Percentiles rank a stretch among this genome's conserved stretches.
Conservation (phyloP, 257 asterid genomes). For the Salvia miltiorrhiza region DNA sequence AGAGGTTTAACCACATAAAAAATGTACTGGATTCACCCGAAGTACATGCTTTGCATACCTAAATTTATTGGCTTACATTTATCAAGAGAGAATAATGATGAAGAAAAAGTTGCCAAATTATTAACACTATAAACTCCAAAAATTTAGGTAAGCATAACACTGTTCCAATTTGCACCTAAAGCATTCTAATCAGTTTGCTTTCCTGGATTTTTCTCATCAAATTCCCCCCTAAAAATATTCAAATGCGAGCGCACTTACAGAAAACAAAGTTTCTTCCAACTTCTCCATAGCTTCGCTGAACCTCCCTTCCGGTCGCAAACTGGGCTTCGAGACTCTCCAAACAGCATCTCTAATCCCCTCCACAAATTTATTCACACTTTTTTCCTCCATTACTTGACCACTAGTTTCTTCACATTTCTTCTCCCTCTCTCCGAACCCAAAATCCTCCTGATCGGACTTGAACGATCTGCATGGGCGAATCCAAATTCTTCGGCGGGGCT, state of each 20-base stretch:
- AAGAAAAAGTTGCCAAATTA: neutral
- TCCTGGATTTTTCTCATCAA: neutral
- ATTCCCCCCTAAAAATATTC: neutral
- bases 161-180: neutral
- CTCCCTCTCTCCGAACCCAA: conserved; percentile 22
- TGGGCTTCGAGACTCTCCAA: conserved; percentile 85
- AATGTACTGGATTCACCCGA: neutral
- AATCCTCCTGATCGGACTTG: conserved; percentile 49
- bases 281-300: conserved; percentile 61
- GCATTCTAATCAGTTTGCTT: neutral
- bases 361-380: conserved; percentile 32
- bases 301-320: conserved; percentile 46
- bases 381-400: conserved; percentile 14
- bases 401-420: conserved; percentile 20
- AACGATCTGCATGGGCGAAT: conserved; percentile 62
- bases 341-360: conserved; percentile 58
- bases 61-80: neutral
- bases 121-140: neutral
- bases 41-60: neutral
- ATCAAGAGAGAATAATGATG: neutral
- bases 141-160: neutral
- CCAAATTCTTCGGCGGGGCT: conserved; percentile 34
- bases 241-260: conserved; percentile 41
- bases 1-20: neutral
- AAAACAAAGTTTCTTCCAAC: conserved; percentile 61